Evolutionary conservation across 192 early-diverging fungal genomes (phyloP).

Genomic region (Entomortierella beljakovae): DNA sequence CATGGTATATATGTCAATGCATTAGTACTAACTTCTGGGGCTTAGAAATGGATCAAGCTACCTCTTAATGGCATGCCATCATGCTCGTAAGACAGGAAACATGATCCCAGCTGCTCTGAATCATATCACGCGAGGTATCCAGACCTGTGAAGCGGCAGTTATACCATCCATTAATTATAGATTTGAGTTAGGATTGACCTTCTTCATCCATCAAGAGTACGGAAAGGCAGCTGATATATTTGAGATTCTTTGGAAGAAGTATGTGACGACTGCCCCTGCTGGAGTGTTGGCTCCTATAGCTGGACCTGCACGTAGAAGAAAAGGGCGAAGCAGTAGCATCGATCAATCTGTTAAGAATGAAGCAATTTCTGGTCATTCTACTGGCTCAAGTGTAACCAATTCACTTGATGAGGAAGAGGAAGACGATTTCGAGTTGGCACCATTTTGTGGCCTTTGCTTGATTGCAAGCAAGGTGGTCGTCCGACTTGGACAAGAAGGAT

Average conservation of each 20-base stretch:
- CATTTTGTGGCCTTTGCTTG: conserved; percentile 58
- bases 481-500: conserved; percentile 34
- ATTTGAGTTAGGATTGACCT: conserved; percentile 58
- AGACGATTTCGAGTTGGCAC: conserved; percentile 58
- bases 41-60: conserved; percentile 53
- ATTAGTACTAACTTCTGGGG: background rate
- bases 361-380: background rate
- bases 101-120: conserved; percentile 53
- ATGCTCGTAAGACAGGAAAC: conserved; percentile 51
- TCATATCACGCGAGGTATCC: conserved; percentile 52
- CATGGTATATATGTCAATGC: too few species aligned
- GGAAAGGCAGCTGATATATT: conserved; percentile 54
- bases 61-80: conserved; percentile 55
- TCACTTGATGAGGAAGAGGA: conserved; percentile 38
- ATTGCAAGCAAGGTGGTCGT: conserved; percentile 50
- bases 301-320: conserved; percentile 14
- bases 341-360: conserved; percentile 14
- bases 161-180: conserved; percentile 53
- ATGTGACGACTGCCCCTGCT: background rate
- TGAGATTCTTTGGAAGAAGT: conserved; percentile 54
- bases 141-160: conserved; percentile 46
- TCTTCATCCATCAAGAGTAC: conserved; percentile 55
- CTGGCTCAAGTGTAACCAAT: background rate
- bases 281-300: background rate
- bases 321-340: conserved; percentile 23